phyloP scores from a whole-genome alignment of 2,329 filamentous ascomycete species.

The Verticillium albo-atrum region DNA sequence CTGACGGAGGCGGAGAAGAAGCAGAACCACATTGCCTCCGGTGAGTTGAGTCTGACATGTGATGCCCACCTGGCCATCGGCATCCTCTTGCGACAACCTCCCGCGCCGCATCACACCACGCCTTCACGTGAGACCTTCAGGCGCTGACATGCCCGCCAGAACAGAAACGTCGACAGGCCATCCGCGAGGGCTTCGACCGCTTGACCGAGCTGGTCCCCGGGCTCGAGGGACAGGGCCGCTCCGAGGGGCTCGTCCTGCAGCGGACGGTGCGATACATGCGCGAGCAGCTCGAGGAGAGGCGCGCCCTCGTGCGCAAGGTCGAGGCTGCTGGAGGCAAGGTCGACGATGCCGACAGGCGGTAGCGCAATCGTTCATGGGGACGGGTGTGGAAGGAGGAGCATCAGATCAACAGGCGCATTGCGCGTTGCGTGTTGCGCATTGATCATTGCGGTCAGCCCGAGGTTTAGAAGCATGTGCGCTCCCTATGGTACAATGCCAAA shows the following conservation, averaged over 20 bases:
- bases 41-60: constrained; percentile 23
- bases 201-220: constrained; percentile 78
- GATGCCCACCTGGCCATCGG: not conserved
- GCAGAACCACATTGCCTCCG: constrained; percentile 50
- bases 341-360: constrained; percentile 40
- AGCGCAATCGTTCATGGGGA: too few relatives aligned
- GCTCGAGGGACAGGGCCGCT: constrained; percentile 76
- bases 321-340: constrained; percentile 56
- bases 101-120: not conserved
- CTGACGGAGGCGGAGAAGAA: constrained; percentile 52
- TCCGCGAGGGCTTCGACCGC: constrained; percentile 78
- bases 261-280: constrained; percentile 64
- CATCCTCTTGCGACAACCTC: not conserved
- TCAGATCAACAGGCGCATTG: not conserved
- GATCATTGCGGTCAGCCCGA: too few relatives aligned
- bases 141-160: constrained; percentile 21
- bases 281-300: constrained; percentile 54
- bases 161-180: constrained; percentile 52
- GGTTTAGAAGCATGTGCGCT: not conserved
- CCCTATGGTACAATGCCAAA: not conserved
- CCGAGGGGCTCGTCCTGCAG: constrained; percentile 78
- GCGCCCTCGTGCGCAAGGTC: constrained; percentile 52
- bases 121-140: too few relatives aligned
- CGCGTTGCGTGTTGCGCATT: too few relatives aligned
- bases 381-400: not conserved